These are phyloP conservation scores for Geotrichum carabidarum DNA, from an alignment of 1,139 yeast species.

Conservation along the genomic window DNA sequence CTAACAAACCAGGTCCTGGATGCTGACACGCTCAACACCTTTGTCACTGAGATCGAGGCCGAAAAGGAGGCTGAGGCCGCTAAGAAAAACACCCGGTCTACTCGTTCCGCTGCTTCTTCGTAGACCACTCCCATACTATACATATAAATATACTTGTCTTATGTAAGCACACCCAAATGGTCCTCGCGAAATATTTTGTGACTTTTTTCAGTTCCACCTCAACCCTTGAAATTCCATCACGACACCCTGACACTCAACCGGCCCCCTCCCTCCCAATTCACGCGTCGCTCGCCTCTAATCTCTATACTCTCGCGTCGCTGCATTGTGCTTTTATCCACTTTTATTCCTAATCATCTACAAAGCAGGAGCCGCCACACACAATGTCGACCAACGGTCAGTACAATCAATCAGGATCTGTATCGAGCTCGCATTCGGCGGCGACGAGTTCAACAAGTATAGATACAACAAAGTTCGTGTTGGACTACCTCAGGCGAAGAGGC, in stretches of 20 bases:
- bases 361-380: background rate
- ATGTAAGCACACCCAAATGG: background rate
- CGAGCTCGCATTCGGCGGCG: background rate
- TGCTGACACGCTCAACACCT: conserved; percentile 67
- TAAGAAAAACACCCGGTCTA: conserved; percentile 50
- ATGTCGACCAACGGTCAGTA: conserved; percentile 2
- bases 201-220: background rate
- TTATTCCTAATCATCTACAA: too few relatives aligned
- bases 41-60: conserved; percentile 79
- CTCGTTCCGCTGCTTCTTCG: conserved; percentile 11
- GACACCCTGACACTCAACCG: too few relatives aligned
- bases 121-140: background rate
- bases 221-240: background rate
- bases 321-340: too few relatives aligned
- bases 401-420: background rate
- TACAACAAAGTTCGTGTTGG: conserved; percentile 50
- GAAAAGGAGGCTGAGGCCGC: conserved; percentile 91
- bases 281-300: background rate
- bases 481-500: conserved; percentile 88
- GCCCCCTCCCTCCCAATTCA: background rate
- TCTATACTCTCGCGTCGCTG: too few relatives aligned
- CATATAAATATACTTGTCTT: background rate
- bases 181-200: background rate
- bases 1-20: conserved; percentile 47
- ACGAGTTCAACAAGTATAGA: conserved; percentile 5